Evolutionary conservation across 805 yeast species (phyloP), one percentile per base, ranked within the genome.

Genomic region (Cyberlindnera sargentensis): DNA sequence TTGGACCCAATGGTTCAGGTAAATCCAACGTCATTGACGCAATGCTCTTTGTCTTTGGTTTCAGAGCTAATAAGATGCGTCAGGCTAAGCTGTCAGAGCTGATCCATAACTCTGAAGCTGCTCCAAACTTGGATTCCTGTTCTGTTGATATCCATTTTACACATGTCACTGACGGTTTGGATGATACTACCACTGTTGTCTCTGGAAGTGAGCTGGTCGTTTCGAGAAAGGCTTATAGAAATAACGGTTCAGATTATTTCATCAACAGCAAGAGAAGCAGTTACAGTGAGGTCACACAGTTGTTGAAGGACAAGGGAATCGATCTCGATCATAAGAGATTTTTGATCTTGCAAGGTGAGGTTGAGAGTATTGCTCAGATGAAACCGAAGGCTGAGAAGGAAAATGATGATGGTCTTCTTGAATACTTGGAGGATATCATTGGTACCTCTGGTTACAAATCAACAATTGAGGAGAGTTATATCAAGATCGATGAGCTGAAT

Each of bases 1-100:
- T 93, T 10, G 99, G 99, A 0, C 99, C 99, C 5, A 93, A 93
- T 62, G 99, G 99, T 7, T 84, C 96, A 9, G 99, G 99, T 3
- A 93, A 93, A 64, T 90, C 98, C 11, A 93, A 95, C 58, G 97
- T 93, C 50, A 93, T 93, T 62, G 99, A 95, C 62, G 88, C 97
- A 5, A 80, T 93, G 72, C 73, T 95, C 31, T 93, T 93, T 63
- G 99, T 95, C 2, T 93, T 93, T 68, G 99, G 99, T 0, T 93
- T 93, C 65, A 72, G 98, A 46, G 98, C 99, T 0, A 79, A 80
- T 60, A 93, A 95, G 61, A 89, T 93, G 96, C 81, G 99, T 58
- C 99, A 93, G 54, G 85, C 91, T 1, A 91, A 89, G 58, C 64
- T 93, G n/a, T 80, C 93, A 2, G 96, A 90, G 45, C 72, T 93